Conservation (phyloP, 1,284 basidiomycete species). For the Rhodotorula sp. region DNA sequence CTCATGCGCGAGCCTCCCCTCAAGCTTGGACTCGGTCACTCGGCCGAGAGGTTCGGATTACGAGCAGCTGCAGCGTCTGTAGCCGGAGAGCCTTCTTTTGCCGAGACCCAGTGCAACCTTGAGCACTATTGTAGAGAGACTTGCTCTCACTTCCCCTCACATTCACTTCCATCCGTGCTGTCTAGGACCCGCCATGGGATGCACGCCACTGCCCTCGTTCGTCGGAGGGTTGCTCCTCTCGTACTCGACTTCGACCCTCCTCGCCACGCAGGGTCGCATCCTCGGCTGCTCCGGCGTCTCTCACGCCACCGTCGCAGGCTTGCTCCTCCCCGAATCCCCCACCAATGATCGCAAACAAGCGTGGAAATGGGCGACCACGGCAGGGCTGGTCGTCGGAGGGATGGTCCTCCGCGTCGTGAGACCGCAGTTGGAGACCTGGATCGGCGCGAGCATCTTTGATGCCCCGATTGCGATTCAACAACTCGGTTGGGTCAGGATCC, state of each 20-base stretch:
- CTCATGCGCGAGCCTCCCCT: too few relatives aligned
- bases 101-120: too few relatives aligned
- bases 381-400: slow-evolving; percentile 45
- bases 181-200: not conserved
- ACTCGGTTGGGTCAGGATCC: not conserved
- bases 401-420: slow-evolving; percentile 36
- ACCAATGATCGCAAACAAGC: not conserved
- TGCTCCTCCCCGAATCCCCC: not conserved
- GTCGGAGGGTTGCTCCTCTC: slow-evolving; percentile 47
- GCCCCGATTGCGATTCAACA: not conserved
- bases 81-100: too few relatives aligned
- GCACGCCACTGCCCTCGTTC: slow-evolving; percentile 27
- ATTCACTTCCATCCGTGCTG: too few relatives aligned
- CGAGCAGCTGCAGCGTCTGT: too few relatives aligned
- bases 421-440: slow-evolving; percentile 30
- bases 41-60: too few relatives aligned
- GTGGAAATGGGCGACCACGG: slow-evolving; percentile 25
- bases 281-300: slow-evolving; percentile 47
- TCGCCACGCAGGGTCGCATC: slow-evolving; percentile 42
- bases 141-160: too few relatives aligned
- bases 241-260: slow-evolving; percentile 41
- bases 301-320: slow-evolving; percentile 36
- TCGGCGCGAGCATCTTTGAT: slow-evolving; percentile 44
- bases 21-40: too few relatives aligned
- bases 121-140: too few relatives aligned